These are phyloP conservation scores for Senna tora DNA, from an alignment of 306 rosid species.

Conservation along the genomic window DNA sequence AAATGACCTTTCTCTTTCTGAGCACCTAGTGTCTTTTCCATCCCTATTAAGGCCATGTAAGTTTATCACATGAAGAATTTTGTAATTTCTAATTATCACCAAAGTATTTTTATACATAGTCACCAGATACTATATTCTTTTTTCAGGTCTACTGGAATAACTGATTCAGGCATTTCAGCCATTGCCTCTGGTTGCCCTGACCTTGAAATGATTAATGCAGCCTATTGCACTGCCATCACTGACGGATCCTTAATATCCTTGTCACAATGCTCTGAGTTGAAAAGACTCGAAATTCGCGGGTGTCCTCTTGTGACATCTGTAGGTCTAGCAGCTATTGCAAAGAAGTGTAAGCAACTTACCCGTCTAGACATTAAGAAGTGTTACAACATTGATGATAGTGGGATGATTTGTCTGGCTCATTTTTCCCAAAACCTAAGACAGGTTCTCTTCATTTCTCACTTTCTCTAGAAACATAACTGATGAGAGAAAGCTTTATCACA, in stretches of 20 bases:
- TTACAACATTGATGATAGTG: conserved; percentile 68
- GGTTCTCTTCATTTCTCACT: conserved; percentile 46
- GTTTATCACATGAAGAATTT: neutral
- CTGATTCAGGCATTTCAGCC: conserved; percentile 75
- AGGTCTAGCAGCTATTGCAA: conserved; percentile 72
- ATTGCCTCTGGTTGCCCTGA: conserved; percentile 76
- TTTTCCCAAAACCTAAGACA: conserved; percentile 86
- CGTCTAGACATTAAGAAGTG: conserved; percentile 87
- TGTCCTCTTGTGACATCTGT: conserved; percentile 70
- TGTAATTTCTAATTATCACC: neutral
- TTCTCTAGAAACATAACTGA: conserved; percentile 15
- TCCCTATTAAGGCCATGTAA: neutral
- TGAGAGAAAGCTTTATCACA: neutral
- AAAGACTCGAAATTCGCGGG: conserved; percentile 81
- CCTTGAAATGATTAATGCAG: conserved; percentile 75
- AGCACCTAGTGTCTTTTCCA: neutral
- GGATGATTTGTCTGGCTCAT: conserved; percentile 73
- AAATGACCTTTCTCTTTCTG: neutral
- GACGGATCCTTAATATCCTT: conserved; percentile 64
- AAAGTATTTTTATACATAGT: neutral
- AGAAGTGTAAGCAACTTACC: conserved; percentile 67
- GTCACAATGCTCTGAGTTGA: conserved; percentile 67
- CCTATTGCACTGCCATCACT: conserved; percentile 77
- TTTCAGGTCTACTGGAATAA: conserved; percentile 74
- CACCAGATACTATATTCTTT: conserved; percentile 19